Percentiles rank a stretch among this genome's conserved stretches.
Conservation (phyloP, 352 stramenopile species). For the Aphanomyces stellatus region DNA sequence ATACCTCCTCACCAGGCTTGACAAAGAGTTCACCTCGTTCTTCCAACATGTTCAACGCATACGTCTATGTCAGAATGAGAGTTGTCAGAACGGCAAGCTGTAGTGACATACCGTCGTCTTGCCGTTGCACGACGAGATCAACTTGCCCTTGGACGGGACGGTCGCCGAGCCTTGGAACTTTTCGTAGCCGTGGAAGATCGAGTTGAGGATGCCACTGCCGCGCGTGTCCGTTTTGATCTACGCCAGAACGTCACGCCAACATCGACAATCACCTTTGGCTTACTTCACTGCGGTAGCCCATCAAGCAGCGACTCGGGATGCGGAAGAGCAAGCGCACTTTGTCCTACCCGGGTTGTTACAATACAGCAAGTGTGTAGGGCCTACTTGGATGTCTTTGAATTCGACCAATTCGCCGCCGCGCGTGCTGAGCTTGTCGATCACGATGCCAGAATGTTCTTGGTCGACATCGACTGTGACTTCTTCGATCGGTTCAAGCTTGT, state of each 20-base stretch:
- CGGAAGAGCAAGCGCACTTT: constrained; percentile 94
- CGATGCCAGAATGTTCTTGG: constrained; percentile 90
- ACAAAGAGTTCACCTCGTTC: constrained; percentile 95
- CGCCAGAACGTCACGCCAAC: not conserved
- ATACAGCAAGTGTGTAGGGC: not conserved
- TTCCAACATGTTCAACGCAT: constrained; percentile 89
- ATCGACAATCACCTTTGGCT: not conserved
- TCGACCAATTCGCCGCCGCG: constrained; percentile 91
- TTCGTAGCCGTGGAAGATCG: constrained; percentile 95
- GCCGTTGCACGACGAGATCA: constrained; percentile 70
- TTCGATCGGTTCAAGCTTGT: constrained; percentile 85
- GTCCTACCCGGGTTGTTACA: constrained; percentile 35
- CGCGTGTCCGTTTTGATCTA: constrained; percentile 93
- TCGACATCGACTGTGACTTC: constrained; percentile 96
- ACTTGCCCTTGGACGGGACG: constrained; percentile 72
- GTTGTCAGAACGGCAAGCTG: not conserved
- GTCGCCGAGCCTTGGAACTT: constrained; percentile 62
- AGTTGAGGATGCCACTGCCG: constrained; percentile 95
- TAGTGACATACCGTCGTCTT: constrained; percentile 38
- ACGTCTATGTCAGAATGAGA: constrained; percentile 34
- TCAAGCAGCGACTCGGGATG: constrained; percentile 92
- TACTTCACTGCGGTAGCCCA: constrained; percentile 91
- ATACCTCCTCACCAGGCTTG: constrained; percentile 77
- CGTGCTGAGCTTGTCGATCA: constrained; percentile 96
- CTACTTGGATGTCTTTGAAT: constrained; percentile 76